Evolutionary conservation across 1,284 basidiomycete genomes (phyloP).

Genomic region (Cryptococcus sp.): DNA sequence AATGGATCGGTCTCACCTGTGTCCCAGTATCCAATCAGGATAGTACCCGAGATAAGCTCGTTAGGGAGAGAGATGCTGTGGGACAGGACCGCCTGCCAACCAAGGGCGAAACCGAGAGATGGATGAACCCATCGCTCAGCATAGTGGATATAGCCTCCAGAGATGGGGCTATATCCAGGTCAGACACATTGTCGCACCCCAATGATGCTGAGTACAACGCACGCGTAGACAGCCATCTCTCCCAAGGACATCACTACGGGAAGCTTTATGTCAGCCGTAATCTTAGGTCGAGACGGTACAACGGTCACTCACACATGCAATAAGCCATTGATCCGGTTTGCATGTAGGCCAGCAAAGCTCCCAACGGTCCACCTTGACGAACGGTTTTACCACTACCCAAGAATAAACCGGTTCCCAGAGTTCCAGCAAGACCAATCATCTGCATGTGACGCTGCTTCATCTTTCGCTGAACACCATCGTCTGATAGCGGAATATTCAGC

Average conservation of each 20-base stretch:
- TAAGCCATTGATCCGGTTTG: conserved; percentile 20
- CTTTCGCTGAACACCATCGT: conserved; percentile 26
- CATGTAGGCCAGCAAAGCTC: conserved; percentile 32
- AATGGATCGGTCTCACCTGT: conserved; percentile 28
- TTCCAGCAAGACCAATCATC: conserved; percentile 34
- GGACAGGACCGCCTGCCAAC: conserved; percentile 48
- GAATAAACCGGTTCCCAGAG: conserved; percentile 67
- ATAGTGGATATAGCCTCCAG: conserved; percentile 46
- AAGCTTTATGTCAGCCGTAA: conserved; percentile 33
- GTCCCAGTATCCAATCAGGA: conserved; percentile 78
- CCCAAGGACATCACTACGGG: conserved; percentile 45
- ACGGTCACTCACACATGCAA: conserved; percentile 11
- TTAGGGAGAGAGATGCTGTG: conserved; percentile 65
- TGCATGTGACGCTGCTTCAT: conserved; percentile 38
- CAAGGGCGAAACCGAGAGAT: conserved; percentile 34
- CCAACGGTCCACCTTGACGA: conserved; percentile 52
- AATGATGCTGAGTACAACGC: not conserved
- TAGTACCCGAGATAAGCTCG: conserved; percentile 72
- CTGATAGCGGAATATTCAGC: not conserved
- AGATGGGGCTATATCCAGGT: conserved; percentile 14
- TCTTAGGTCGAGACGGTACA: not conserved
- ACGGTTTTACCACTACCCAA: conserved; percentile 69
- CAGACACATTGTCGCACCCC: not conserved
- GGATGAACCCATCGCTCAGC: conserved; percentile 36
- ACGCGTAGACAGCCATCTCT: conserved; percentile 41